Conservation (phyloP, 495 filamentous ascomycete species). For the Penicillium riverlandense region DNA sequence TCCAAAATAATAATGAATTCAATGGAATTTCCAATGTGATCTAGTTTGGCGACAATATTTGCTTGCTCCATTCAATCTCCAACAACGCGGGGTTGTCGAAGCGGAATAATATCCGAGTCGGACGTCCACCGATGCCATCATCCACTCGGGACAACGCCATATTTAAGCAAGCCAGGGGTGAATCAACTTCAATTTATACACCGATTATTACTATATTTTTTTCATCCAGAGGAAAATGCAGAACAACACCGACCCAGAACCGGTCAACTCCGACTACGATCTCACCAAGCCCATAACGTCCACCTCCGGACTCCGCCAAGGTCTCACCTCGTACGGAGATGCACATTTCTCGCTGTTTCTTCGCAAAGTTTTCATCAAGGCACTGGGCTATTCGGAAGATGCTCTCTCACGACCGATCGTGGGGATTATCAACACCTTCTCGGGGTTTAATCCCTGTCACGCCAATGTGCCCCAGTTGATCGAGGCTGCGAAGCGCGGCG, state of each 20-base stretch:
- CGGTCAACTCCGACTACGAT: constrained; percentile 44
- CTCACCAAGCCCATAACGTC: constrained; percentile 40
- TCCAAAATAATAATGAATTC: no score
- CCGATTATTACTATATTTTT: no score
- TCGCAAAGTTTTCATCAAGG: constrained; percentile 65
- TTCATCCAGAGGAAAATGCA: not conserved
- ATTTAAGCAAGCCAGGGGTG: no score
- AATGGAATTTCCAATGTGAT: no score
- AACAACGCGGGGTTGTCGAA: no score
- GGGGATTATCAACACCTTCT: constrained; percentile 60
- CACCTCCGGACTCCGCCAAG: constrained; percentile 47
- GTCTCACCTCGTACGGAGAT: constrained; percentile 61
- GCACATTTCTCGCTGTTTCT: constrained; percentile 64
- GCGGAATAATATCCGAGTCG: no score
- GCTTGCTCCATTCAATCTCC: no score
- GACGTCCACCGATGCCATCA: no score
- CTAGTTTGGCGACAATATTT: no score
- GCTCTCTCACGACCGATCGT: constrained; percentile 58
- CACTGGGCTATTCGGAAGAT: constrained; percentile 59
- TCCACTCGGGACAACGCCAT: no score
- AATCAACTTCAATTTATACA: no score
- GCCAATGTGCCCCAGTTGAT: constrained; percentile 61
- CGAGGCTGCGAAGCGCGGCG: constrained; percentile 56
- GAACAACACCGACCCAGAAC: not conserved
- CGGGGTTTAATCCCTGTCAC: constrained; percentile 62